A percentile compares a stretch with the other conserved stretches of the same genome.
These are phyloP conservation scores for Neurospora sp. DNA, from an alignment of 495 filamentous ascomycete species.

Conservation along the genomic window DNA sequence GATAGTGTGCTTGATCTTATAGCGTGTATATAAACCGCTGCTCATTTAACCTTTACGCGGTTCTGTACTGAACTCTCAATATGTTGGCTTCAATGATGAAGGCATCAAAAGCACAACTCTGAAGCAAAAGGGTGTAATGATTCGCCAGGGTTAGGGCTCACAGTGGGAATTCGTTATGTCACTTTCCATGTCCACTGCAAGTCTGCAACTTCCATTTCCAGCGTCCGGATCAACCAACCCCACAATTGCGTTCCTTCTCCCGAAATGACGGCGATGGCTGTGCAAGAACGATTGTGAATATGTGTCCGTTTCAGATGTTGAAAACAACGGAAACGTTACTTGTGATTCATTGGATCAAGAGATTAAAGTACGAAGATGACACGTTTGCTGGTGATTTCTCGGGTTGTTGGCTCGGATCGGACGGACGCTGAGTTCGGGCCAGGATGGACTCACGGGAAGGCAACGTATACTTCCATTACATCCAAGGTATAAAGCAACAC, in stretches of 20 bases:
- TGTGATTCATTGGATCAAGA: not conserved
- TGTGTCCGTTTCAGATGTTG: not conserved
- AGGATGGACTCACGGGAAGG: not conserved
- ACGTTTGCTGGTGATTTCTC: not conserved
- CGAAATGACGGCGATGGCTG: not conserved
- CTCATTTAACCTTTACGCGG: not conserved
- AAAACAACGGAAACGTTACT: not conserved
- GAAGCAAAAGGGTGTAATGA: not conserved
- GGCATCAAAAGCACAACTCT: not conserved
- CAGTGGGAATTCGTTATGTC: not conserved
- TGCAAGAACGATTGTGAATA: not conserved
- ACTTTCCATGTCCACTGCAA: not conserved
- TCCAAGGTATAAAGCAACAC: not conserved
- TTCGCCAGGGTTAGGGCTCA: not conserved
- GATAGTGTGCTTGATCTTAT: not conserved
- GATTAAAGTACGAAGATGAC: slow-evolving; percentile 14
- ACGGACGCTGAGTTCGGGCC: not conserved
- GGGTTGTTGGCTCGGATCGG: not conserved
- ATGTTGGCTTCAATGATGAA: not conserved
- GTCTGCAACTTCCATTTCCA: not conserved
- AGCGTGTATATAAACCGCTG: not conserved
- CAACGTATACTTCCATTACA: not conserved
- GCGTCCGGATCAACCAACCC: not conserved
- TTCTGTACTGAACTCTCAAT: not conserved
- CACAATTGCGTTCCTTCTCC: not conserved